Evolutionary conservation across 371 early-diverging fungal genomes (phyloP).

Genomic region (Circinella umbellata): DNA sequence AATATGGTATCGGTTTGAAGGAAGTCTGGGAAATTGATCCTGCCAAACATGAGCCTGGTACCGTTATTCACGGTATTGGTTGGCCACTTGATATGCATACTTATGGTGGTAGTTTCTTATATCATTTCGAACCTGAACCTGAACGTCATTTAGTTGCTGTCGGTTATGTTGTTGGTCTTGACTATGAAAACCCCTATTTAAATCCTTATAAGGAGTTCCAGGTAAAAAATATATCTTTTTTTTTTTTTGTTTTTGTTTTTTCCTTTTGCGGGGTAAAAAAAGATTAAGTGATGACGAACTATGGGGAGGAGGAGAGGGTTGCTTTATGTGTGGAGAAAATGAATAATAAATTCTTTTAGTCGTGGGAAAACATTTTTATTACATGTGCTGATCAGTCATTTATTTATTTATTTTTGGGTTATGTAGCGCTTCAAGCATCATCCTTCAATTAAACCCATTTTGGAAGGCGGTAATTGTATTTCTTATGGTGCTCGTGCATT

Average conservation of each 20-base stretch:
- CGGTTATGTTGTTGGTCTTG: constrained; percentile 93
- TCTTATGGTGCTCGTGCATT: constrained; percentile 96
- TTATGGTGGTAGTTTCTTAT: constrained; percentile 96
- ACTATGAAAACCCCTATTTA: constrained; percentile 94
- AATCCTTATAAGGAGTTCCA: constrained; percentile 98
- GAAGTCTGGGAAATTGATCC: constrained; percentile 98
- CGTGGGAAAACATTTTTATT: constrained; percentile 23
- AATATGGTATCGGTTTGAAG: constrained; percentile 96
- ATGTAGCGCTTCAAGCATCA: constrained; percentile 89
- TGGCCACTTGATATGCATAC: constrained; percentile 91
- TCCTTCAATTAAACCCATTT: constrained; percentile 76
- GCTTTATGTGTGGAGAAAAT: background rate
- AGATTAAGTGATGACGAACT: no score
- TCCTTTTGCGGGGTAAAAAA: background rate
- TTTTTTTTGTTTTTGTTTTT: background rate
- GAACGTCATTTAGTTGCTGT: constrained; percentile 83
- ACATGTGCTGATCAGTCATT: constrained; percentile 9
- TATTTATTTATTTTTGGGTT: constrained; percentile 15
- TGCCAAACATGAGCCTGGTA: constrained; percentile 86
- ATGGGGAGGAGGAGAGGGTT: background rate
- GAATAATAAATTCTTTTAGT: background rate
- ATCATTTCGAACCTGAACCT: constrained; percentile 80
- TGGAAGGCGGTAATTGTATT: constrained; percentile 93
- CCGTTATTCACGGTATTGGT: constrained; percentile 89
- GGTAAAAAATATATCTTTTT: constrained; percentile 20